Base-by-base conservation (phyloP, 2,329 filamentous ascomycete genomes). In the Calonectria fujianensis region DNA sequence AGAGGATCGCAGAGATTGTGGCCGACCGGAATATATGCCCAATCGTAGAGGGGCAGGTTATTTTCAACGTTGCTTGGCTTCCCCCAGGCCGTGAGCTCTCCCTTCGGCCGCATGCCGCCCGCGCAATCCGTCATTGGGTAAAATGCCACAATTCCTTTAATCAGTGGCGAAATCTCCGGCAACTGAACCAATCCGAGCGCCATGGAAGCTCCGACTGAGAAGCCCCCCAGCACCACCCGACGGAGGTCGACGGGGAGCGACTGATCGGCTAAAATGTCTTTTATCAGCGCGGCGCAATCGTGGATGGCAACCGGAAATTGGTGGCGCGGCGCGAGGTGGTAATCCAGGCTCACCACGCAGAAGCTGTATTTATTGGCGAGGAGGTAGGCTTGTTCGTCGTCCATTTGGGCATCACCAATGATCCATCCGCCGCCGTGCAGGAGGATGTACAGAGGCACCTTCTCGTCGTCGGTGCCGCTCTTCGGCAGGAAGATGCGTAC, bases 291-390 rank as follows among this genome's bases (percentile, higher is more conserved):
- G 2, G 61, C 61, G 27, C 61, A 65, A 20, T 65, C 61, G 61
- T 65, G 39, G 18, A 65, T 65, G 16, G 61, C 61, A 20, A 20
- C 27, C 4, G 61, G 61, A 41, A 65, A 65, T 18, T 65, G 61
- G 41, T 65, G 61, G 31, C 29, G 39, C 13, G 61, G 61, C 6
- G 39, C 41, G 20, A 65, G 41, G 16, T 18, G 27, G 61, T 65
- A 65, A 3, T 65, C 61, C 4, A 65, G 20, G 29, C 61, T 65
- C 41, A 10, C 61, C 10, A 65, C 61, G 11, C 61, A 65, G 31
- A 65, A 65, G 31, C 61, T 50, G 39, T 65, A 65, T 31, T 65
- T 65, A 13, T 65, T 65, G 41, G 61, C 61, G 61, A 65, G 61
- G 61, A 65, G 61, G 27, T 65, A 50, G 20, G 61, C 61, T n/a